Evolutionary conservation across 192 early-diverging fungal genomes (phyloP).

Genomic region (Pilaira anomala): DNA sequence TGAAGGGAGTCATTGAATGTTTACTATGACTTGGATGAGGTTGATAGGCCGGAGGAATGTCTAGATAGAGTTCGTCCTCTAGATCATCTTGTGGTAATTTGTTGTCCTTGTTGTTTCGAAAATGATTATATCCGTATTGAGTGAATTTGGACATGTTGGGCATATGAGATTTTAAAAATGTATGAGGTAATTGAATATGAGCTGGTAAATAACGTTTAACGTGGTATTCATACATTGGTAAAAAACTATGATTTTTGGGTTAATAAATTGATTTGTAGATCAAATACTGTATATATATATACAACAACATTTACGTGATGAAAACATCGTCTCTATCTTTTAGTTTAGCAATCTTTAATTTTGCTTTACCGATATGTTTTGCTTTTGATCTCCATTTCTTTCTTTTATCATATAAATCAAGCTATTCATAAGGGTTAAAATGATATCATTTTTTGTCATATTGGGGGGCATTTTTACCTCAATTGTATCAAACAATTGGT

Average conservation of each 20-base stretch:
- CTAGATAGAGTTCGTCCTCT: neutral
- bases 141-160: conserved; percentile 15
- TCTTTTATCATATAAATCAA: conserved; percentile 38
- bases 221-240: conserved; percentile 41
- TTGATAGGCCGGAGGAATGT: neutral
- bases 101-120: neutral
- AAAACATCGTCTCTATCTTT: conserved; percentile 33
- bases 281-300: neutral
- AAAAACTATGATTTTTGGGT: conserved; percentile 17
- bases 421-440: conserved; percentile 8
- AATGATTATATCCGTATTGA: conserved; percentile 9
- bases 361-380: conserved; percentile 38
- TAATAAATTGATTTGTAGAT: too few relatives aligned
- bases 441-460: neutral
- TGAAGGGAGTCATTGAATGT: conserved; percentile 32
- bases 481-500: conserved; percentile 74
- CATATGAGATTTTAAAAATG: conserved; percentile 32
- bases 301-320: conserved; percentile 29
- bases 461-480: conserved; percentile 34
- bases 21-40: conserved; percentile 26
- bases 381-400: conserved; percentile 33
- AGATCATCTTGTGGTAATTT: neutral
- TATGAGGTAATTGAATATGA: conserved; percentile 34
- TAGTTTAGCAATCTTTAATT: conserved; percentile 31
- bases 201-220: conserved; percentile 27